Evolutionary conservation across 495 filamentous ascomycete genomes (phyloP), one percentile per base, ranked within the genome.

Genomic region (Paragyromitra xinjiangensis): DNA sequence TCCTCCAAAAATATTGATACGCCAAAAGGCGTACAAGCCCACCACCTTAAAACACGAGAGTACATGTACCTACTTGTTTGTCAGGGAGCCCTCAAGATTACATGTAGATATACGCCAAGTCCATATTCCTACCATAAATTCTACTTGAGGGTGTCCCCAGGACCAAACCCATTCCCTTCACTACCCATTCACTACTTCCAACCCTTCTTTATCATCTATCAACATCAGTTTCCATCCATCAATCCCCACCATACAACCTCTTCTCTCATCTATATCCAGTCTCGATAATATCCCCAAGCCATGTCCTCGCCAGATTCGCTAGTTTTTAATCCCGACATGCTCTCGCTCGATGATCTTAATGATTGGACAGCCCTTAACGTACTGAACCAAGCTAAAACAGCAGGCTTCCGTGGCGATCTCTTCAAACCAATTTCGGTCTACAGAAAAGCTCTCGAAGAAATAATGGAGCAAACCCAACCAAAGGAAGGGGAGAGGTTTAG

Each of bases 341-440:
- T 56, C 24, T 50, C 29, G 5, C 29, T 71, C 2, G 11, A 62
- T 16, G 59, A 12, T 14, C 56, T 51, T 2, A 3, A 40, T 0
- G n/a, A 51, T 16, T 62, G 68, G 68, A 39, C 55, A 0, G 53
- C 61, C 24, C 55, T 62, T 26, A 44, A 37, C 6, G n/a, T 24
- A 0, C 29, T 62, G 2, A 42, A 50, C 2, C 42, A 71, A 22
- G 56, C 39, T 29, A 50, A 26, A 71, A 44, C n/a, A 71, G 44
- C 44, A 1, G 55, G 68, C 11, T 71, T 50, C n/a, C n/a, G 0
- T 2, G 68, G 68, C 0, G 3, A 26, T 9, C 44, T 2, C 12
- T 71, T 42, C 5, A 9, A 37, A n/a, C 55, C 44, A 4, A 39
- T 71, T 22, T 26, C 9, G 7, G 42, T 11, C 1, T 71, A 71